Percentiles rank a stretch among this genome's conserved stretches.
Evolutionary conservation across 2,329 filamentous ascomycete species (phyloP).

Genomic region (Aspergillus tamarii): DNA sequence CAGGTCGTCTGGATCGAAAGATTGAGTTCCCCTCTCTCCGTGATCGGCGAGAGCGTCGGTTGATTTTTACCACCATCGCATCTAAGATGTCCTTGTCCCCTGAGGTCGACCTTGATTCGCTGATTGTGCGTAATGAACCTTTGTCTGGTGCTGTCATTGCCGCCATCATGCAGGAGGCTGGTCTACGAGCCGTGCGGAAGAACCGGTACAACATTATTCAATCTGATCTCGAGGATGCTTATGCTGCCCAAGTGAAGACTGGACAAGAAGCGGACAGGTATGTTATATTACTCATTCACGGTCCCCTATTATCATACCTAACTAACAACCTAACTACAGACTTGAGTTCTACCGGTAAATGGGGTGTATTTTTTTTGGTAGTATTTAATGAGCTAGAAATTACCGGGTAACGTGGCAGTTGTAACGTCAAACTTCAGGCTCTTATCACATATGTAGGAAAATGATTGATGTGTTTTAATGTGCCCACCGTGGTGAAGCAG

Average conservation of each 20-base stretch:
- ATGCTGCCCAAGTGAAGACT: constrained; percentile 94
- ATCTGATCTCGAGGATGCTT: constrained; percentile 92
- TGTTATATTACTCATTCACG: constrained; percentile 18
- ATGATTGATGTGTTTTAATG: constrained; percentile 13
- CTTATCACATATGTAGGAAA: constrained; percentile 22
- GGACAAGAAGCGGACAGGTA: constrained; percentile 67
- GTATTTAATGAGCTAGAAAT: constrained; percentile 16
- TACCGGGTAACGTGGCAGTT: constrained; percentile 27
- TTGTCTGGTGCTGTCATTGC: constrained; percentile 94
- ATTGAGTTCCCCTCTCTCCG: constrained; percentile 97
- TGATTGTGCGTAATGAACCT: constrained; percentile 96
- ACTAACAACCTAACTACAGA: constrained; percentile 60
- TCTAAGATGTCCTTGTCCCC: constrained; percentile 96
- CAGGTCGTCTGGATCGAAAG: constrained; percentile 94
- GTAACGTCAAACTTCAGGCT: constrained; percentile 33
- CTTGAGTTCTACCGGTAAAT: constrained; percentile 84
- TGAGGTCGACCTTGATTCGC: constrained; percentile 91
- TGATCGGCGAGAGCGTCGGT: constrained; percentile 88
- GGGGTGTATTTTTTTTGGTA: constrained; percentile 4
- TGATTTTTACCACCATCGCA: constrained; percentile 98
- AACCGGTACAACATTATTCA: constrained; percentile 99
- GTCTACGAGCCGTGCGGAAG: constrained; percentile 90
- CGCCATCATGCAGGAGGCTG: constrained; percentile 98
- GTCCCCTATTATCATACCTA: constrained; percentile 21
- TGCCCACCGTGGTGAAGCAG: not conserved